These are phyloP conservation scores for Trametes punicea DNA, from an alignment of 768 basidiomycete genomes.

Conservation along the genomic window DNA sequence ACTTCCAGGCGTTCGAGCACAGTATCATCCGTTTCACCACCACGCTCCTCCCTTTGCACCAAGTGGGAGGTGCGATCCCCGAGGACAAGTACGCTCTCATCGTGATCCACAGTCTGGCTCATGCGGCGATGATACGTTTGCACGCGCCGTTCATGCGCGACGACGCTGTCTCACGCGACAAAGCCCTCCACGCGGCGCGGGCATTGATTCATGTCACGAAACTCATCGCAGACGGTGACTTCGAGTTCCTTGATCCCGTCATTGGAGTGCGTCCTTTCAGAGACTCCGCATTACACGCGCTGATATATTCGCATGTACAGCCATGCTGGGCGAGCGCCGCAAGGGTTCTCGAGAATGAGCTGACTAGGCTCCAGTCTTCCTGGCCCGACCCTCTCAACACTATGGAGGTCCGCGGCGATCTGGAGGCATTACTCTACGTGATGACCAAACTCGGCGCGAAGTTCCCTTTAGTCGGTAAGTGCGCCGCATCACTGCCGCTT, in stretches of 20 bases:
- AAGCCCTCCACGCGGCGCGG: slow-evolving; percentile 63
- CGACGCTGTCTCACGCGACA: slow-evolving; percentile 59
- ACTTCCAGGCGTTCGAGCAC: slow-evolving; percentile 60
- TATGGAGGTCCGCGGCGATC: slow-evolving; percentile 59
- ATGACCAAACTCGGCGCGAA: slow-evolving; percentile 57
- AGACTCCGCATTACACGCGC: neutral
- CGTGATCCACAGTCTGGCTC: slow-evolving; percentile 60
- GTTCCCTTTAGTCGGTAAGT: slow-evolving; percentile 55
- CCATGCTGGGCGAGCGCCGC: slow-evolving; percentile 71
- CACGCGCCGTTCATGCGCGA: slow-evolving; percentile 59
- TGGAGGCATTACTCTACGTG: slow-evolving; percentile 57
- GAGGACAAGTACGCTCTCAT: slow-evolving; percentile 61
- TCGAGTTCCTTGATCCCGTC: slow-evolving; percentile 72
- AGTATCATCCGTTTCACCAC: slow-evolving; percentile 61
- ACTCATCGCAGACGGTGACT: slow-evolving; percentile 61
- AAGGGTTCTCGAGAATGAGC: slow-evolving; percentile 63
- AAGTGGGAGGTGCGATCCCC: slow-evolving; percentile 51
- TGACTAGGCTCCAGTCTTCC: slow-evolving; percentile 57
- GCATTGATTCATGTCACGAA: slow-evolving; percentile 58
- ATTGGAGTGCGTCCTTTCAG: slow-evolving; percentile 52
- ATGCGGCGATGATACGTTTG: slow-evolving; percentile 63
- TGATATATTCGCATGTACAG: slow-evolving; percentile 32
- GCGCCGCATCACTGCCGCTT: neutral
- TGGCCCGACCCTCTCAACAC: slow-evolving; percentile 56
- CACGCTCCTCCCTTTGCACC: slow-evolving; percentile 62